Percentiles rank a stretch among this genome's conserved stretches.
Evolutionary conservation across 2,329 filamentous ascomycete genomes (phyloP).

Genomic region (Diplodia sapinea): DNA sequence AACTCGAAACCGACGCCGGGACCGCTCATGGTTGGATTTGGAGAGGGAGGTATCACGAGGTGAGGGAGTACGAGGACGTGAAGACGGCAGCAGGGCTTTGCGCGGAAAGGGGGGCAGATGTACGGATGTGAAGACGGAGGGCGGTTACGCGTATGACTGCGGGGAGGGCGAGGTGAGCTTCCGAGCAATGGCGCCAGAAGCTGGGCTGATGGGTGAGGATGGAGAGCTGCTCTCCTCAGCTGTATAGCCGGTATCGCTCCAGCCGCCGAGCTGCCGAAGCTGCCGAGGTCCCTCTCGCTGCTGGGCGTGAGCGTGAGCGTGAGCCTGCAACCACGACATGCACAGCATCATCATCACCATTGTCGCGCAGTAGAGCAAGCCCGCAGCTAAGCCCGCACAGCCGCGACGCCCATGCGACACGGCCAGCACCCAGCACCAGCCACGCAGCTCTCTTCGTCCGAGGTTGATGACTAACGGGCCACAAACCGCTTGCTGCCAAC

Average conservation of each 20-base stretch:
- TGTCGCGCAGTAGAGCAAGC: not conserved
- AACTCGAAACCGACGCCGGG: constrained; percentile 78
- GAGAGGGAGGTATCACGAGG: not conserved
- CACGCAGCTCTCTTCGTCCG: not conserved
- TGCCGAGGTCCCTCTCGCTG: constrained; percentile 6
- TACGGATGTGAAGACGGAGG: not conserved
- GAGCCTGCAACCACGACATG: not conserved
- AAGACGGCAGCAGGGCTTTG: not conserved
- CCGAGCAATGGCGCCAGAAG: not conserved
- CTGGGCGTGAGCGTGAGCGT: not conserved
- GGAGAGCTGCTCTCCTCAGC: not conserved
- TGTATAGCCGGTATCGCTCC: constrained; percentile 26
- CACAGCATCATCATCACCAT: not conserved
- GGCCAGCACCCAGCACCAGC: not conserved
- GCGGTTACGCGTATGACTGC: not conserved
- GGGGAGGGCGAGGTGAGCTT: constrained; percentile 9
- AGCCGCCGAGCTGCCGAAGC: constrained; percentile 1
- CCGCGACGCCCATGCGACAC: not conserved
- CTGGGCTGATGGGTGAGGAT: not conserved
- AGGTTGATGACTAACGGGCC: not conserved
- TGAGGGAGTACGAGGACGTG: not conserved
- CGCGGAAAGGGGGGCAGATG: not conserved
- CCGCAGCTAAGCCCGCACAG: not conserved
- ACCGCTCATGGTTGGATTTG: constrained; percentile 33
- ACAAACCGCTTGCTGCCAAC: not conserved